Conservation (phyloP, 2,329 filamentous ascomycete genomes). For the Trichoderma sp. region DNA sequence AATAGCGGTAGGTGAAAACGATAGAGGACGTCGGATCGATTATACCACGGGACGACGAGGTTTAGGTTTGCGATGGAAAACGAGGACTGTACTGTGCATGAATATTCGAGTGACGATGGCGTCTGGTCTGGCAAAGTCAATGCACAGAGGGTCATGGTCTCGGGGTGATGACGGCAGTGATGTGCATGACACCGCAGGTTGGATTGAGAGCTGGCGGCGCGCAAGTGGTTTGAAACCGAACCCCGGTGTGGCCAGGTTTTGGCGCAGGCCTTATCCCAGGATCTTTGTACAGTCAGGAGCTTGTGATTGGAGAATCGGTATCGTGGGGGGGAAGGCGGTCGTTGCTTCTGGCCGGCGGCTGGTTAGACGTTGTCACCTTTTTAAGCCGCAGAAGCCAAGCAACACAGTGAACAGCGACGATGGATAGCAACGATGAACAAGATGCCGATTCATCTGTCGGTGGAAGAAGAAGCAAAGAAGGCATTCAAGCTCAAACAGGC, state of each 20-base stretch:
- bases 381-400: not conserved
- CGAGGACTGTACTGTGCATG: constrained; percentile 1
- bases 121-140: constrained; percentile 17
- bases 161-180: constrained; percentile 19
- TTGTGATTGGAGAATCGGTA: constrained; percentile 23
- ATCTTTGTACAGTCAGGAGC: constrained; percentile 16
- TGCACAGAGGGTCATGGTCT: constrained; percentile 17
- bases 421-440: not conserved
- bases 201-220: constrained; percentile 17
- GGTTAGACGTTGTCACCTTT: not conserved
- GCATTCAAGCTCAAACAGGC: not conserved
- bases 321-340: constrained; percentile 14
- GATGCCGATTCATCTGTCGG: not conserved
- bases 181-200: constrained; percentile 13
- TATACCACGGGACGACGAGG: not conserved
- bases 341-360: constrained; percentile 14
- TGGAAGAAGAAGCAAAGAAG: not conserved
- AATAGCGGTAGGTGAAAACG: not conserved
- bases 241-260: constrained; percentile 20
- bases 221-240: constrained; percentile 20
- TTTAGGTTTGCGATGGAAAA: not conserved
- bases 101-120: constrained; percentile 15
- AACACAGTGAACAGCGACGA: not conserved
- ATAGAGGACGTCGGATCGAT: not conserved
- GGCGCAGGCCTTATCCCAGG: constrained; percentile 18